phyloP scores from a whole-genome alignment of 345 rosid species.

The Lepidium sativum region DNA sequence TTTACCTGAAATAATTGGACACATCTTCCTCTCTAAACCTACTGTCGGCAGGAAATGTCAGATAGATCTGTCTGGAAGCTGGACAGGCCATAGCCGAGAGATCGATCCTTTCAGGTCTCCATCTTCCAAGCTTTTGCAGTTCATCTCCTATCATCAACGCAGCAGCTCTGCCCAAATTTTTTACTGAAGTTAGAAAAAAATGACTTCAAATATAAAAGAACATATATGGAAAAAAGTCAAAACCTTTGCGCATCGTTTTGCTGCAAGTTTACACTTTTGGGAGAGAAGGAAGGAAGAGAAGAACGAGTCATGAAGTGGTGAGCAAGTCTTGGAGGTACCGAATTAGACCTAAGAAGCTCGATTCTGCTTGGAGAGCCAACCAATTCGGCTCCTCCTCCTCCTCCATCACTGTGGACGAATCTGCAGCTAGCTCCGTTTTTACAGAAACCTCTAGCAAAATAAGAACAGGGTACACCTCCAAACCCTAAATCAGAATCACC shows the following conservation, averaged over 20 bases:
- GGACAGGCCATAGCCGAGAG: conserved; percentile 57
- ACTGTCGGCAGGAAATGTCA: conserved; percentile 96
- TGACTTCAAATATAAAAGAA: not conserved
- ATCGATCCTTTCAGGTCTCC: conserved; percentile 71
- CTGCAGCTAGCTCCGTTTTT: conserved; percentile 80
- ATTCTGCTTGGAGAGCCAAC: conserved; percentile 75
- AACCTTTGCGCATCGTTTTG: conserved; percentile 65
- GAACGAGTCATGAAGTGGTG: conserved; percentile 56
- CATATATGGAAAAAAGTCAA: not conserved
- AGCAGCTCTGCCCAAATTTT: conserved; percentile 39
- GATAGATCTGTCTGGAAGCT: conserved; percentile 90
- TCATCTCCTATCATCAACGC: conserved; percentile 71
- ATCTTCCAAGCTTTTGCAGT: conserved; percentile 54
- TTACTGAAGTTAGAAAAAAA: not conserved
- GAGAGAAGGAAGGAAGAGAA: conserved; percentile 60
- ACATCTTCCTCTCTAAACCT: conserved; percentile 91
- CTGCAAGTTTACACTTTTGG: conserved; percentile 52
- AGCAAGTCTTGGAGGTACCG: conserved; percentile 54
- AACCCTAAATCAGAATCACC: conserved; percentile 57
- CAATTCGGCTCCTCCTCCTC: conserved; percentile 20
- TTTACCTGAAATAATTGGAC: conserved; percentile 75
- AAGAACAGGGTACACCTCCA: conserved; percentile 87
- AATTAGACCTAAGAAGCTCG: conserved; percentile 80
- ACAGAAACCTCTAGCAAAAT: conserved; percentile 86
- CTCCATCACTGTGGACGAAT: conserved; percentile 64